These are phyloP conservation scores for Neofusicoccum laricinum DNA, from an alignment of 2,329 filamentous ascomycete genomes.

Conservation along the genomic window DNA sequence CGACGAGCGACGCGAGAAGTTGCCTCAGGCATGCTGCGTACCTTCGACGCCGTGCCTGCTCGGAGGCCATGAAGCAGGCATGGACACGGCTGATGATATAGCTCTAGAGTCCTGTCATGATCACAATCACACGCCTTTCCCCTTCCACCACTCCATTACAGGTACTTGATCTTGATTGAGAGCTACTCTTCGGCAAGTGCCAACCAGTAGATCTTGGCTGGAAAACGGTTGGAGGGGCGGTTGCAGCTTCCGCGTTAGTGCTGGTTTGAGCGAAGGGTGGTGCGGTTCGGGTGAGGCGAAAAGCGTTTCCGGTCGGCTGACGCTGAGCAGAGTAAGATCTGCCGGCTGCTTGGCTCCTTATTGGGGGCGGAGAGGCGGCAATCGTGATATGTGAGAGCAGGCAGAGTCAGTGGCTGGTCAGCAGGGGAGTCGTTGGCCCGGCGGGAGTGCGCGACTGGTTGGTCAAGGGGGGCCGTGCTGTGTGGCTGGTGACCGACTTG, in stretches of 20 bases:
- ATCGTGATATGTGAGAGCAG: not conserved
- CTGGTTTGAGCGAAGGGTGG: not conserved
- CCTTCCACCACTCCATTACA: too few species aligned
- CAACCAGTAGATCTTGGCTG: not conserved
- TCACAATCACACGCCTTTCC: too few species aligned
- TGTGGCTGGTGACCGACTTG: not conserved
- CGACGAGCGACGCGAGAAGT: too few species aligned
- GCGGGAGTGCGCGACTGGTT: not conserved
- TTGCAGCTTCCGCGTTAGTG: not conserved
- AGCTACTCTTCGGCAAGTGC: not conserved
- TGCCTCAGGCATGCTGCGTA: too few species aligned
- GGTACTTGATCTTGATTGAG: too few species aligned
- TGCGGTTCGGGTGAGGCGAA: not conserved
- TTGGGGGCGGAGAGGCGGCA: slow-evolving; percentile 2
- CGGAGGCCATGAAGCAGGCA: too few species aligned
- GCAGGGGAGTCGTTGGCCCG: not conserved
- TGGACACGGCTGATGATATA: too few species aligned
- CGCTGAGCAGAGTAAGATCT: slow-evolving; percentile 2
- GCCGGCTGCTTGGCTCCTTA: not conserved
- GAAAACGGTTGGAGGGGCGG: not conserved
- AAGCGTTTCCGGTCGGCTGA: not conserved
- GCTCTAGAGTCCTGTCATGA: too few species aligned
- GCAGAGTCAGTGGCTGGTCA: not conserved
- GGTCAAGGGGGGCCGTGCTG: not conserved
- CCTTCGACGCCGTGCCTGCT: too few species aligned